Base-by-base conservation (phyloP, 75 land plant genomes). In the Pseudotsuga menziesii region DNA sequence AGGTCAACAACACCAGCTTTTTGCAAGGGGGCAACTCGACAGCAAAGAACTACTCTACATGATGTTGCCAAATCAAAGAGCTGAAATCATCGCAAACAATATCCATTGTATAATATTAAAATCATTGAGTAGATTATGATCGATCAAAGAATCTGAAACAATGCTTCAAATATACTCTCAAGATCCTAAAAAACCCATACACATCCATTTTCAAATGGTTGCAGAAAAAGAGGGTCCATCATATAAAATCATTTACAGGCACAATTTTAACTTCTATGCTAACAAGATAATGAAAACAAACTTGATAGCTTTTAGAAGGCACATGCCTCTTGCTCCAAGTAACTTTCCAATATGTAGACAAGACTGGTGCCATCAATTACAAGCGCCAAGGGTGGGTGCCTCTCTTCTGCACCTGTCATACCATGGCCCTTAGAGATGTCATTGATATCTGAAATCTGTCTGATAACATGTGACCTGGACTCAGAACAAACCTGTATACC, bases 331-430 rank as follows among this genome's bases (percentile, higher is more conserved):
- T 83, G 74, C 72, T 95, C 94, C 41, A 95, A 78, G 48, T 95
- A 96, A 44, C 81, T 83, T 80, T 87, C 91, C 76, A 95, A 84
- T 39, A 95, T 95, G 77, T 95, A 89, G 7, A 95, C 98, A 75
- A 95, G 87, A 64, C 94, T 91, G 73, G 80, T 95, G 22, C 98
- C 98, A 87, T 95, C 98, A 85, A 95, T 93, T 56, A 95, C 80
- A 29, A 95, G 93, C 25, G 98, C 98, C 12, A 91, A 67, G 6
- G 88, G 80, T 20, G 58, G 56, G 75, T 78, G 41, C 20, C 17
- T 56, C 52, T 67, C 57, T 20, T 5, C 58, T 27, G 58, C 29
- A 22, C 44, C 59, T 44, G 57, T 58, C 56, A 26, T 76, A 20
- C 55, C 15, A 26, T 36, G 52, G 39, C 16, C 27, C 36, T 80